Evolutionary conservation across 768 basidiomycete species (phyloP), one percentile per base, ranked within the genome.

Genomic region (Lactifluus hygrophoroides): DNA sequence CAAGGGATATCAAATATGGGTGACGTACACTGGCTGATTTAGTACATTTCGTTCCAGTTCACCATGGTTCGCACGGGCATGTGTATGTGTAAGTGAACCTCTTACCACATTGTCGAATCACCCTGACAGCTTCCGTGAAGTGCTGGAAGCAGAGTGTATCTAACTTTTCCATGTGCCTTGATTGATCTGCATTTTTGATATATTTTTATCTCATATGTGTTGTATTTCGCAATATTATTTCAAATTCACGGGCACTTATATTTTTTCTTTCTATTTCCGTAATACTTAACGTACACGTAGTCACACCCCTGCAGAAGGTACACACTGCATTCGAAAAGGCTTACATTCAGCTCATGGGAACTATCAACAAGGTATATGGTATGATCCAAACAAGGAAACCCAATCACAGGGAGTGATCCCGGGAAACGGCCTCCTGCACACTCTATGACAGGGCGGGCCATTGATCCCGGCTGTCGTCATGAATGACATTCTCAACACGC

Each of bases 21-120:
- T 23, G 5, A 32, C n/a, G 10, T n/a, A 49, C 30, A 13, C 16
- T n/a, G n/a, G 25, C 28, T 48, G 25, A 51, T n/a, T 3, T 44
- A n/a, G 16, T 14, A 2, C 28, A 25, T 13, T 25, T 11, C 10
- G 27, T 45, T 17, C 1, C 19, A 61, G 60, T 52, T 52, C 23
- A 43, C 35, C n/a, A 42, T 43, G 51, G 17, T 60, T 27, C 60
- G 60, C 9, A 48, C 57, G 5, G 60, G 60, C 45, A 58, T 61
- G 50, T 61, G 60, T 30, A 61, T 61, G 56, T 16, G 60, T 61
- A 53, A 60, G 60, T 58, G 19, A 32, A 25, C 32, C 46, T 35
- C 16, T 32, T 27, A 16, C 3, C 2, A 34, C 28, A 8, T 11
- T 32, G 13, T 34, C 21, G 34, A 32, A 35, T 17, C 23, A 38